These are phyloP conservation scores for Potentilla sterilis DNA, from an alignment of 306 rosid species.

Conservation along the genomic window DNA sequence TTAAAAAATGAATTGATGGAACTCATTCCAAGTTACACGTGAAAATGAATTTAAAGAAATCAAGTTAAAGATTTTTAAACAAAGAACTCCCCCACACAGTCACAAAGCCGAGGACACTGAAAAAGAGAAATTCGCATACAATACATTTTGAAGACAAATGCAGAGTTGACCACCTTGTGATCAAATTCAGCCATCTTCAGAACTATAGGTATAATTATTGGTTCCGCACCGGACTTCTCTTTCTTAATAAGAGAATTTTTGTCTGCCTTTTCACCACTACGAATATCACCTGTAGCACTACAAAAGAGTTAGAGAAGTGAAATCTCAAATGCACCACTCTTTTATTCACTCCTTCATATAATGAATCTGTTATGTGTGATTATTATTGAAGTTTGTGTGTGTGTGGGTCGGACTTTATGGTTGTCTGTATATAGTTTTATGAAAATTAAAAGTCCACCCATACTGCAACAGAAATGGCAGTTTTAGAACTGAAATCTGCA, in stretches of 20 bases:
- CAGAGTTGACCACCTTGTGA: no score
- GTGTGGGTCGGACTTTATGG: neutral
- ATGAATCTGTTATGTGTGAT: neutral
- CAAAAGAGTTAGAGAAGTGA: conserved; percentile 19
- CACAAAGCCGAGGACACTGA: neutral
- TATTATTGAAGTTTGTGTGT: neutral
- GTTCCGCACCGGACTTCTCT: conserved; percentile 75
- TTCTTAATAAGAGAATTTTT: conserved; percentile 36
- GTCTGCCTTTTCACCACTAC: conserved; percentile 39
- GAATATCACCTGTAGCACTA: conserved; percentile 52
- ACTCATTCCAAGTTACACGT: neutral
- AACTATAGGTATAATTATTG: conserved; percentile 81
- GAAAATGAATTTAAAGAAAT: conserved; percentile 5
- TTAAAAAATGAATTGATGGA: no score
- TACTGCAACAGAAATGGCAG: neutral
- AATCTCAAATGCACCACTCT: conserved; percentile 10
- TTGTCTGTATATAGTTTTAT: neutral
- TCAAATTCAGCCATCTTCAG: conserved; percentile 96
- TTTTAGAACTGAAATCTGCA: neutral
- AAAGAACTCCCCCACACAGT: neutral
- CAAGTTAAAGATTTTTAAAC: neutral
- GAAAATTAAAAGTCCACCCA: no score
- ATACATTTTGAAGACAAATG: neutral
- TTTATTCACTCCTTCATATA: conserved; percentile 13
- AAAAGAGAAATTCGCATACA: conserved; percentile 11